Conservation (phyloP, 2,329 filamentous ascomycete genomes). For the Chaetothyriales sp. region DNA sequence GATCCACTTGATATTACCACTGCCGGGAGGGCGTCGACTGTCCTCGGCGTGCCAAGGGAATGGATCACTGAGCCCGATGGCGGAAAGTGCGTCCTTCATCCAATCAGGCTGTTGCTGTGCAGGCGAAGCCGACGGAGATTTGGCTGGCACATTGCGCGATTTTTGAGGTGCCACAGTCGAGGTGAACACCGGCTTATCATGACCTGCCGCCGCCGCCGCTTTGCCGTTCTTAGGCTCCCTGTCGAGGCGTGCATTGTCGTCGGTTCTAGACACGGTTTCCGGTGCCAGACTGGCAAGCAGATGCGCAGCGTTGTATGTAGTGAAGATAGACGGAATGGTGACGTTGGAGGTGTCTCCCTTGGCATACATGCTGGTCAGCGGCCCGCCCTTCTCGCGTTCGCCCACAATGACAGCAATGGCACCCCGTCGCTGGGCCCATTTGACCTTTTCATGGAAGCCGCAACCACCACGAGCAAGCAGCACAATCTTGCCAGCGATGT, state of each 20-base stretch:
- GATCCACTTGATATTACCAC: conserved; percentile 61
- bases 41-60: conserved; percentile 26
- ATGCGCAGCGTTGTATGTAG: conserved; percentile 85
- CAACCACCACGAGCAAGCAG: conserved; percentile 84
- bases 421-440: conserved; percentile 87
- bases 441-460: conserved; percentile 90
- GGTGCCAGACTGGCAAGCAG: conserved; percentile 77
- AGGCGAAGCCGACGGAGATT: conserved; percentile 10
- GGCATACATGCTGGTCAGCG: conserved; percentile 95
- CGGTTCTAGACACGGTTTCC: conserved; percentile 36
- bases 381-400: conserved; percentile 77
- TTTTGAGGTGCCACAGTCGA: conserved; percentile 14
- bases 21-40: conserved; percentile 53
- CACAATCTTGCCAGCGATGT: conserved; percentile 86
- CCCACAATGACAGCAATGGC: conserved; percentile 84
- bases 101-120: conserved; percentile 25
- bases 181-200: conserved; percentile 19
- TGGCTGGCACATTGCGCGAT: not conserved
- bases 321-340: conserved; percentile 87
- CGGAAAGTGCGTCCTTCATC: conserved; percentile 32
- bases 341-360: conserved; percentile 89
- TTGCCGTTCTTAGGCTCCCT: conserved; percentile 20
- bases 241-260: conserved; percentile 45
- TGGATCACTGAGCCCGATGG: conserved; percentile 28
- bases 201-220: conserved; percentile 1